phyloP scores from a whole-genome alignment of 441 rosid species.

The Bruguiera hainesii region DNA sequence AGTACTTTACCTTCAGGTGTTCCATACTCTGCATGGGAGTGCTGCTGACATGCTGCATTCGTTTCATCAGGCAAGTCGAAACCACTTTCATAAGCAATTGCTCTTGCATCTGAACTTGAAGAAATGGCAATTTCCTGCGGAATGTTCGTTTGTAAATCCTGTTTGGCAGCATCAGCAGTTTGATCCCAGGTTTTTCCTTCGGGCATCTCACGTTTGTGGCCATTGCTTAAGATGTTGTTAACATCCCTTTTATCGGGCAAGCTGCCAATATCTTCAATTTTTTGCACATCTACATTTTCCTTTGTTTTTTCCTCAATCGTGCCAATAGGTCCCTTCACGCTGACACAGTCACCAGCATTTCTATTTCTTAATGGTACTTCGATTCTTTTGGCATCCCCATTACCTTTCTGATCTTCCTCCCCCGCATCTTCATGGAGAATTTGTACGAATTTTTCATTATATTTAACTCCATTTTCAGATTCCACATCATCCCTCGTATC shows the following conservation, averaged over 20 bases:
- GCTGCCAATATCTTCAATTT: not conserved
- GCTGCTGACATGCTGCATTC: constrained; percentile 13
- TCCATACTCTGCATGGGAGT: constrained; percentile 11
- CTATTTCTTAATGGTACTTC: constrained; percentile 9
- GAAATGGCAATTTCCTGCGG: constrained; percentile 11
- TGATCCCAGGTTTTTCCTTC: constrained; percentile 2
- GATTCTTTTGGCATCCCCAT: constrained; percentile 12
- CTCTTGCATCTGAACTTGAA: constrained; percentile 25
- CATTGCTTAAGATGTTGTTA: not conserved
- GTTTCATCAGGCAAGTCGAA: constrained; percentile 15
- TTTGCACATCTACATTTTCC: not conserved
- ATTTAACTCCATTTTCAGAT: constrained; percentile 19
- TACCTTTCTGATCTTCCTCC: constrained; percentile 21
- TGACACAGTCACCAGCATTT: constrained; percentile 8
- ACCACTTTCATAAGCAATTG: constrained; percentile 26
- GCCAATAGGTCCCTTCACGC: too few relatives aligned
- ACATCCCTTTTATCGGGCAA: not conserved
- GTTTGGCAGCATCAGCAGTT: not conserved
- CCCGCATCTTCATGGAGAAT: constrained; percentile 1
- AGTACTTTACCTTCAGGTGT: constrained; percentile 38
- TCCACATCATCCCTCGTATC: constrained; percentile 42
- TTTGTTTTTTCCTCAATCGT: not conserved
- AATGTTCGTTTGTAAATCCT: constrained; percentile 9
- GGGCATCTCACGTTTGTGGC: not conserved
- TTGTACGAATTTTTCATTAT: constrained; percentile 13